A percentile compares a stretch with the other conserved stretches of the same genome.
These are phyloP conservation scores for Kwoniella dendrophila DNA, from an alignment of 768 basidiomycete species.

Conservation along the genomic window DNA sequence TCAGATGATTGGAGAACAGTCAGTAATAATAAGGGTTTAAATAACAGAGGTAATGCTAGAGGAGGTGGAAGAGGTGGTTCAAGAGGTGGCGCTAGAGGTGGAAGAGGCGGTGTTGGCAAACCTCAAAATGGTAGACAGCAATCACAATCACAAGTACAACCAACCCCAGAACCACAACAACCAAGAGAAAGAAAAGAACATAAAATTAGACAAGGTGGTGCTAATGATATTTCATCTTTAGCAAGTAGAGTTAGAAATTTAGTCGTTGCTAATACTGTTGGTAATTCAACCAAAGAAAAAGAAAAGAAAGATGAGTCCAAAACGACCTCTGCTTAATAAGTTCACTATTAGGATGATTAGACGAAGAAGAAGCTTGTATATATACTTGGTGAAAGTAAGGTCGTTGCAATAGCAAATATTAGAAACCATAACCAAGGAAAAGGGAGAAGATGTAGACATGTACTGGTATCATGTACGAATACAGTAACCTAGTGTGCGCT, in stretches of 20 bases:
- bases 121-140: not conserved
- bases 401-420: too few species aligned
- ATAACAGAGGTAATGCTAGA: not conserved
- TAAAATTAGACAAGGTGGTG: constrained; percentile 37
- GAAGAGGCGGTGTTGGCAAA: not conserved
- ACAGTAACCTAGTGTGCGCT: too few species aligned
- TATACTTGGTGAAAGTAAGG: too few species aligned
- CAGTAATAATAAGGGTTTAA: not conserved
- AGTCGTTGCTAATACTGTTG: constrained; percentile 34
- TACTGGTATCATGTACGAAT: too few species aligned
- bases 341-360: not conserved
- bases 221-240: constrained; percentile 34
- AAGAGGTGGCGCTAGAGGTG: not conserved
- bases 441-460: too few species aligned
- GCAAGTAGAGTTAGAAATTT: constrained; percentile 36
- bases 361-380: too few species aligned
- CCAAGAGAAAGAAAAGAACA: constrained; percentile 42
- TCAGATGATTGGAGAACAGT: constrained; percentile 12
- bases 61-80: not conserved
- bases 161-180: not conserved
- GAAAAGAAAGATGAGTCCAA: constrained; percentile 2
- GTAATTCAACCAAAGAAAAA: constrained; percentile 12
- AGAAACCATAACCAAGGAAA: too few species aligned
- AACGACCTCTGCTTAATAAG: not conserved
- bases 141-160: constrained; percentile 1